Evolutionary conservation across 208 protist species (phyloP), one percentile per base, ranked within the genome.

Genomic region (Herpetomonas samuelpessoai): DNA sequence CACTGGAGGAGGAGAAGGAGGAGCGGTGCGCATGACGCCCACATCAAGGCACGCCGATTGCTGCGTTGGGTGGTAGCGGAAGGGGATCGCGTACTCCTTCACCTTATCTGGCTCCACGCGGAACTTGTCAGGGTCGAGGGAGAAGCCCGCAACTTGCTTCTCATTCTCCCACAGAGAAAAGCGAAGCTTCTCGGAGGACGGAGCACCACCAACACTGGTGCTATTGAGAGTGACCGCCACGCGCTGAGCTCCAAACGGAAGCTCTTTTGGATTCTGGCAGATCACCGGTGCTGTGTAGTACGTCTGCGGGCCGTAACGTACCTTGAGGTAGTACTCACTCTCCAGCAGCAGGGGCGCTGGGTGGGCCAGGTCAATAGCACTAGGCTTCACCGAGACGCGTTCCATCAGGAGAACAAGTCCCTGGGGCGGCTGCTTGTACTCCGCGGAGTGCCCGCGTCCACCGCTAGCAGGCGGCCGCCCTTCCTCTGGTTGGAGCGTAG

Each of bases 31-130:
- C 4, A 64, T 62, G 31, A 96, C 81, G 6, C 76, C 71, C 25
- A 96, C 62, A 21, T 92, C 83, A 16, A 96, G 69, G 0, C 73
- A 75, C 26, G 71, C 61, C n/a, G 47, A 38, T 55, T 92, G 86
- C 19, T 81, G 62, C 3, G 86, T 91, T 7, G 90, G 86, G 57
- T 86, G 76, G 62, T 96, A 93, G 39, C 79, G 76, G 48, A 96
- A 96, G 0, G 90, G 90, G 30, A 96, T 89, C 7, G 82, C 65
- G 68, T 92, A 96, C 52, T 86, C 86, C 66, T 88, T 92, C 68
- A 62, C 63, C 57, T 63, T 57, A 0, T 58, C 77, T 29, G 39
- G 28, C 9, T 62, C 38, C 7, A 75, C 57, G 19, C 61, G 61
- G 55, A 96, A 89, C 71, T 96, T 96, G 2, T 51, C 60, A 10